These are phyloP conservation scores for Phytophthora palmivora DNA, from an alignment of 352 stramenopile genomes.

Conservation along the genomic window DNA sequence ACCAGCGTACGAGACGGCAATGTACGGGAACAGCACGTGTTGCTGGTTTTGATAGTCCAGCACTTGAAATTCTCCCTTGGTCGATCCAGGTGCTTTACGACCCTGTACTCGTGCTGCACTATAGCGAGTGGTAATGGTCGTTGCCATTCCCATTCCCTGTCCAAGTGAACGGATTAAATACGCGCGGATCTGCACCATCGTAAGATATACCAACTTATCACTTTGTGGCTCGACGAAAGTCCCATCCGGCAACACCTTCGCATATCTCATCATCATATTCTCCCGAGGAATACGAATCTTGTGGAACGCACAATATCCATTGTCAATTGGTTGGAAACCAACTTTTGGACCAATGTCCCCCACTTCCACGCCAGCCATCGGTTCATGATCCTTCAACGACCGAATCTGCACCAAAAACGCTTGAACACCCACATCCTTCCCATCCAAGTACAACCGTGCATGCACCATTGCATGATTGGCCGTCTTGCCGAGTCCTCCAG, in stretches of 20 bases:
- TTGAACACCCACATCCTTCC: conserved; percentile 29
- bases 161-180: conserved; percentile 22
- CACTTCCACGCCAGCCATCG: conserved; percentile 13
- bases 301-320: conserved; percentile 30
- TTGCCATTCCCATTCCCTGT: conserved; percentile 21
- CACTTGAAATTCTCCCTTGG: conserved; percentile 55
- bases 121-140: conserved; percentile 52
- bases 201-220: conserved; percentile 73
- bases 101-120: conserved; percentile 55
- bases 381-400: conserved; percentile 18
- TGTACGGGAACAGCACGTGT: conserved; percentile 48
- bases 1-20: conserved; percentile 54
- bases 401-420: conserved; percentile 31
- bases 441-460: conserved; percentile 20
- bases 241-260: conserved; percentile 55
- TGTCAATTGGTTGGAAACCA: conserved; percentile 55
- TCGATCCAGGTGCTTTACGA: conserved; percentile 29
- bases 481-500: conserved; percentile 35
- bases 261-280: conserved; percentile 37
- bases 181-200: conserved; percentile 56
- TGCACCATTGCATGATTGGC: conserved; percentile 26
- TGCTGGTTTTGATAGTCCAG: conserved; percentile 68
- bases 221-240: conserved; percentile 63
- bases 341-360: conserved; percentile 26
- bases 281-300: conserved; percentile 22